Base-by-base conservation (phyloP, 495 filamentous ascomycete genomes). In the Penicillium nucicola region DNA sequence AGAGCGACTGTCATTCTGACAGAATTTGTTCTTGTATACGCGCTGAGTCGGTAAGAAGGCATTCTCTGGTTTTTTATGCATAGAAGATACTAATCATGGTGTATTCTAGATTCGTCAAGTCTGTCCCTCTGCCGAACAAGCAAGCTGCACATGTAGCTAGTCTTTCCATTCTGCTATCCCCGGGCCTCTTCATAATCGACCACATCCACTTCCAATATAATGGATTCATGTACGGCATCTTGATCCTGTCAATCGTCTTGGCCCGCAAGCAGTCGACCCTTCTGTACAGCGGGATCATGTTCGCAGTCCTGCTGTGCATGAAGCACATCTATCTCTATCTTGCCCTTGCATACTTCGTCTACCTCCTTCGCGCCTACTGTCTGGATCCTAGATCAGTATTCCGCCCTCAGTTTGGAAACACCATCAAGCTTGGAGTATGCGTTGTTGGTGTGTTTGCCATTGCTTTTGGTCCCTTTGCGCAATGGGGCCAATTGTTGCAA, bases 171-270 rank as follows among this genome's bases (percentile, higher is more conserved):
- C 71, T 97, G 13, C 80, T 97, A 28, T 96, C 91, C 2, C 93
- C 93, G 2, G 93, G 92, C 23, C 80, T 98, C 10, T 76, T 98
- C 39, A 95, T 98, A 60, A 97, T 98, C 66, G 93, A 98, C 62
- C 93, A 98, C 65, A 95, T 98, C 53, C 93, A 98, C 66, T 98
- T 98, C 70, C 93, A 98, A 71, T 97, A 98, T 75, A 98, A 98
- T 69, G 93, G 93, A 43, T 91, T 91, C 70, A 80, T 98, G 63
- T 97, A 96, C 61, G 93, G 93, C 13, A 71, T 97, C 30, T 69
- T 98, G 33, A 79, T 97, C 18, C 72, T 91, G 28, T 97, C 92
- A 0, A 75, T 98, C 22, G 87, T 95, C 0, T 67, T 91, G 47
- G 89, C 89, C 2, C 84, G 89, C 32, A 84, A 87, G 45, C 82